phyloP scores from a whole-genome alignment of 2,329 filamentous ascomycete species.

The Penicillium sp. region DNA sequence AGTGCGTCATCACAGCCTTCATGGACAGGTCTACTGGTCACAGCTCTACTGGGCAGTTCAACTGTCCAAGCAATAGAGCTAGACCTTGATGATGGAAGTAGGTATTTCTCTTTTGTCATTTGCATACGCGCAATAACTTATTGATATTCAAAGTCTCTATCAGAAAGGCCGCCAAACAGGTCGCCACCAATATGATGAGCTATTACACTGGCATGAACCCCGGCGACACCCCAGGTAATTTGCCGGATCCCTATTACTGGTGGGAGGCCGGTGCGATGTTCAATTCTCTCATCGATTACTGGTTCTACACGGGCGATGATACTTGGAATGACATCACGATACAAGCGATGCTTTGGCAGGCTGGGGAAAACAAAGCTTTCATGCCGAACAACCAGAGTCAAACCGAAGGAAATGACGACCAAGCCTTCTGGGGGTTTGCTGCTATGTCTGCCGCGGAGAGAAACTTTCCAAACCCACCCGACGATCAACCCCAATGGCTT shows the following conservation, averaged over 20 bases:
- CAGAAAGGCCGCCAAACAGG: slow-evolving; percentile 45
- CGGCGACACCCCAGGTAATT: slow-evolving; percentile 52
- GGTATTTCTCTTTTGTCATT: neutral
- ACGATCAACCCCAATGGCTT: slow-evolving; percentile 69
- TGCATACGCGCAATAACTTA: neutral
- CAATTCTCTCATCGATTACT: slow-evolving; percentile 43
- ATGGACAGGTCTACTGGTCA: slow-evolving; percentile 18
- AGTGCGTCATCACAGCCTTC: slow-evolving; percentile 11
- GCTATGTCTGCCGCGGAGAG: slow-evolving; percentile 57
- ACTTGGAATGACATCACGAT: slow-evolving; percentile 40
- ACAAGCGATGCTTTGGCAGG: slow-evolving; percentile 41
- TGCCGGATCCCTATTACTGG: slow-evolving; percentile 51
- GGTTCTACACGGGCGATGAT: slow-evolving; percentile 44
- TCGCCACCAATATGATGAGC: slow-evolving; percentile 51
- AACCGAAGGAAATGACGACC: slow-evolving; percentile 57
- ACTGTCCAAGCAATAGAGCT: slow-evolving; percentile 18
- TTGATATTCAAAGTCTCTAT: slow-evolving; percentile 42
- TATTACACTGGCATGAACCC: slow-evolving; percentile 52
- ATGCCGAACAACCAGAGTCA: slow-evolving; percentile 45
- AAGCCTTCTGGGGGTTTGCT: slow-evolving; percentile 58
- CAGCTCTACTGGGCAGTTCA: slow-evolving; percentile 17
- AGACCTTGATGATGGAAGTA: slow-evolving; percentile 18
- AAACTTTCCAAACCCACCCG: slow-evolving; percentile 43
- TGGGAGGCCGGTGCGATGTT: slow-evolving; percentile 49
- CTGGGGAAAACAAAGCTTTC: slow-evolving; percentile 38